phyloP scores from a whole-genome alignment of 2,329 filamentous ascomycete genomes.

The Elsinoe perseae region DNA sequence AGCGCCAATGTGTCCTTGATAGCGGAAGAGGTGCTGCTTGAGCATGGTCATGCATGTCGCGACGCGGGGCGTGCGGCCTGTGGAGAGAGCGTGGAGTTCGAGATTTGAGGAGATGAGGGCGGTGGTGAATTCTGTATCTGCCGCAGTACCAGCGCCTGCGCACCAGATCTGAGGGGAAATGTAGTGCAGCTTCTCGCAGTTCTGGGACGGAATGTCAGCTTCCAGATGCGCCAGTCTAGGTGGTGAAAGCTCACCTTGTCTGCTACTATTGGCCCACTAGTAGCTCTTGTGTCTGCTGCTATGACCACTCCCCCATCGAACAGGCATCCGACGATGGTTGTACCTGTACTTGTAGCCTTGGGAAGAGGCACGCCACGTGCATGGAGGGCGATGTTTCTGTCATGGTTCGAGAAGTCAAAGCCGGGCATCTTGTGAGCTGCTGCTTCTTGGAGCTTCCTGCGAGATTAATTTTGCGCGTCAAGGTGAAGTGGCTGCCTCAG shows the following conservation, averaged over 20 bases:
- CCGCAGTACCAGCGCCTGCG: slow-evolving; percentile 92
- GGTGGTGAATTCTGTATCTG: slow-evolving; percentile 98
- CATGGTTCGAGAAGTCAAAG: slow-evolving; percentile 99
- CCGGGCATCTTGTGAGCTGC: slow-evolving; percentile 61
- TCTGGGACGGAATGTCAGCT: slow-evolving; percentile 39
- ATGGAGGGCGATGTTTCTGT: slow-evolving; percentile 94
- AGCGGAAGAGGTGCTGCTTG: slow-evolving; percentile 97
- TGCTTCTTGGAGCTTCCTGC: neutral
- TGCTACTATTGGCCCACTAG: slow-evolving; percentile 93
- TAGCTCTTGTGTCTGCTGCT: slow-evolving; percentile 95
- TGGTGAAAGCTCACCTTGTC: slow-evolving; percentile 61
- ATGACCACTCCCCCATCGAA: slow-evolving; percentile 97
- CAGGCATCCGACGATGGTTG: slow-evolving; percentile 96
- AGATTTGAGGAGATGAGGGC: slow-evolving; percentile 97
- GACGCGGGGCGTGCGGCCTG: slow-evolving; percentile 90
- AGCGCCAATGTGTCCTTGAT: slow-evolving; percentile 95
- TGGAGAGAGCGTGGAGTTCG: slow-evolving; percentile 92
- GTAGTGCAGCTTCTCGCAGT: slow-evolving; percentile 99
- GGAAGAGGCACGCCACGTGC: slow-evolving; percentile 88
- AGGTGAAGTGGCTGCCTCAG: neutral
- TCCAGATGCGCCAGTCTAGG: neutral
- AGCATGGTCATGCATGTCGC: slow-evolving; percentile 99
- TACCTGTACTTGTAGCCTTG: slow-evolving; percentile 97
- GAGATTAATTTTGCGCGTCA: neutral
- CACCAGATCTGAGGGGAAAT: slow-evolving; percentile 99